Conservation (phyloP, 2,329 filamentous ascomycete species). For the Ilyonectria sp. region DNA sequence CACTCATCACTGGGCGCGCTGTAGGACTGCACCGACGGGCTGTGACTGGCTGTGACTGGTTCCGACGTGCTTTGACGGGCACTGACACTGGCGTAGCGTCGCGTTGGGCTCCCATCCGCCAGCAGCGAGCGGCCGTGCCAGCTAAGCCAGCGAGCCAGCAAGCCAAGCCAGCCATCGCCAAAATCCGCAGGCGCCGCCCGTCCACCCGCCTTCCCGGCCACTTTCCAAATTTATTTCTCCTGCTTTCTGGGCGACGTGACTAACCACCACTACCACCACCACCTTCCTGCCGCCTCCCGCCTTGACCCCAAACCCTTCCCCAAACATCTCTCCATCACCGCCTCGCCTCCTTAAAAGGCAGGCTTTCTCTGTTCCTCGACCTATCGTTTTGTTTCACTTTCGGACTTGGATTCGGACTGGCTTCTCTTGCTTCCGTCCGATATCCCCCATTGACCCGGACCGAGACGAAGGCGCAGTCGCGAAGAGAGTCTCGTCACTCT, state of each 20-base stretch:
- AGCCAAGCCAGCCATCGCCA: conserved; percentile 27
- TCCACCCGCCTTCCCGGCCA: conserved; percentile 24
- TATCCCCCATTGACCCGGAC: conserved; percentile 41
- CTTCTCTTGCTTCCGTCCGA: conserved; percentile 44
- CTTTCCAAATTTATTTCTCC: conserved; percentile 28
- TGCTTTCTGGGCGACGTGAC: conserved; percentile 24
- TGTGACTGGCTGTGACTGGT: conserved; percentile 8
- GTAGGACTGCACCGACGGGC: conserved; percentile 2
- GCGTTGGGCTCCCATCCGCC: conserved; percentile 33
- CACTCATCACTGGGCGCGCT: conserved; percentile 13
- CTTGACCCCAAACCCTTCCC: conserved; percentile 6
- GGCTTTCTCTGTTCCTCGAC: conserved; percentile 15
- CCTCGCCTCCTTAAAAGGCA: conserved; percentile 22
- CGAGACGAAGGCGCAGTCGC: conserved; percentile 9
- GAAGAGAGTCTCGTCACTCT: conserved; percentile 23
- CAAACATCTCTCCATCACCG: conserved; percentile 20
- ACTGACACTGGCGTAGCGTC: conserved; percentile 21
- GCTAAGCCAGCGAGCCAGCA: conserved; percentile 8
- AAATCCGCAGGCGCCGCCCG: conserved; percentile 28
- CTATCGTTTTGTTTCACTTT: conserved; percentile 15
- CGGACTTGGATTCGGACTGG: conserved; percentile 42
- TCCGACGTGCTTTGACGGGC: conserved; percentile 18
- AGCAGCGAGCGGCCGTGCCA: conserved; percentile 8
- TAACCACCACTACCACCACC: conserved; percentile 17
- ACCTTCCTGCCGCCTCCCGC: conserved; percentile 1